These are phyloP conservation scores for Herpetomonas tarakana DNA, from an alignment of 208 protist genomes.

Conservation along the genomic window DNA sequence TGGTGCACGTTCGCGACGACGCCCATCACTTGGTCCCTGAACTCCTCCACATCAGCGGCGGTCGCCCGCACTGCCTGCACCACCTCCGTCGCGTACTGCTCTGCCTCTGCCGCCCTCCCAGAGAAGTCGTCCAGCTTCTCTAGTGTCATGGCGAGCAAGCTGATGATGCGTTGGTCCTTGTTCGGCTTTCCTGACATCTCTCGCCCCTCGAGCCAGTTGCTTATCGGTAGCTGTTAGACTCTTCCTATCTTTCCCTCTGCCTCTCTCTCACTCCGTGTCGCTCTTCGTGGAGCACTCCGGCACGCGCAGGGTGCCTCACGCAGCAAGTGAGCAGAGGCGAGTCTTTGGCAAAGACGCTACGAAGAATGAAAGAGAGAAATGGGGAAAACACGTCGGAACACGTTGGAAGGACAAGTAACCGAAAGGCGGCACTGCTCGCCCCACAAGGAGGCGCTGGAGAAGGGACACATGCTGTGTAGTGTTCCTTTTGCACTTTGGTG, in stretches of 20 bases:
- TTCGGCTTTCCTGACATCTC: not conserved
- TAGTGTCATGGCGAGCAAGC: constrained; percentile 39
- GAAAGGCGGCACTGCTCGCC: too few relatives aligned
- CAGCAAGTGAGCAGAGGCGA: too few relatives aligned
- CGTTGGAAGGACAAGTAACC: too few relatives aligned
- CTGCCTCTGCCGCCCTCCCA: constrained; percentile 18
- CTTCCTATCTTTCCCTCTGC: not conserved
- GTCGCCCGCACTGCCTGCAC: constrained; percentile 30
- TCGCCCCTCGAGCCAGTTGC: not conserved
- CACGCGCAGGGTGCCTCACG: too few relatives aligned
- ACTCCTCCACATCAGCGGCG: constrained; percentile 44
- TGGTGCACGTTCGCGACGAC: constrained; percentile 72
- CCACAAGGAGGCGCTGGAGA: too few relatives aligned
- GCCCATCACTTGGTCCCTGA: constrained; percentile 68
- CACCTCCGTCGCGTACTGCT: constrained; percentile 40
- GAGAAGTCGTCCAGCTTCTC: constrained; percentile 59
- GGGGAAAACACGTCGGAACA: too few relatives aligned
- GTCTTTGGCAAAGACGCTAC: too few relatives aligned
- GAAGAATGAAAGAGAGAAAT: too few relatives aligned
- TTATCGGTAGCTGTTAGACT: not conserved
- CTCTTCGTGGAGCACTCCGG: too few relatives aligned
- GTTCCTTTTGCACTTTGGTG: too few relatives aligned
- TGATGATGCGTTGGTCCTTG: constrained; percentile 24
- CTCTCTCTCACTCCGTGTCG: too few relatives aligned
- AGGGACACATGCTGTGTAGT: too few relatives aligned